A percentile compares a stretch with the other conserved stretches of the same genome.
Evolutionary conservation across 345 rosid species (phyloP).

Genomic region (Abelmoschus esculentus): DNA sequence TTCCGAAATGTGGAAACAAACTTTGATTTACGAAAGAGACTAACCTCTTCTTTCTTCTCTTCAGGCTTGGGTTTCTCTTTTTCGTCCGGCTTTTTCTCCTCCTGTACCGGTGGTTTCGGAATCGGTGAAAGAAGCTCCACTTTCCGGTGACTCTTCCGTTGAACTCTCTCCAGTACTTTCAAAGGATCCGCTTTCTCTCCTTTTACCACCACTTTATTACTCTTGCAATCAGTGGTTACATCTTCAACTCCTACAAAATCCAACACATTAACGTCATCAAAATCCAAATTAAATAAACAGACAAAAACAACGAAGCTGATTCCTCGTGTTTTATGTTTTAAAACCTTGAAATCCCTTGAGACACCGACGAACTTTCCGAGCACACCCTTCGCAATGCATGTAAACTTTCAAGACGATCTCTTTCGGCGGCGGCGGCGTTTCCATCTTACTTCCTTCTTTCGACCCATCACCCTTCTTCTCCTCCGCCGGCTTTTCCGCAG

Average conservation of each 20-base stretch:
- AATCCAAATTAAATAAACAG: background rate
- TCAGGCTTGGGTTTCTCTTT: constrained; percentile 51
- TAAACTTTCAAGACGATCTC: constrained; percentile 68
- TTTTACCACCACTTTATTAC: constrained; percentile 74
- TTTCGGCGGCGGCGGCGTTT: constrained; percentile 42
- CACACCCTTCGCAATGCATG: constrained; percentile 99
- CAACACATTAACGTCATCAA: background rate
- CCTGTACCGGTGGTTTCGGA: constrained; percentile 58
- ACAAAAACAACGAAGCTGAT: background rate
- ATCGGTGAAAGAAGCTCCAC: constrained; percentile 87
- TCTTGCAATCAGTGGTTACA: constrained; percentile 71
- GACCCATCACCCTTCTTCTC: constrained; percentile 30
- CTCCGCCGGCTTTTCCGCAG: constrained; percentile 25
- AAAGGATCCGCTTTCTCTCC: constrained; percentile 92
- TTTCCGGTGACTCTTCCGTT: constrained; percentile 70
- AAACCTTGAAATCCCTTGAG: constrained; percentile 85
- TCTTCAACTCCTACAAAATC: constrained; percentile 65
- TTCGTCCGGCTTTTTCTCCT: constrained; percentile 54
- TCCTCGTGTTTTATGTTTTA: background rate
- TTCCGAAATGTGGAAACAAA: background rate
- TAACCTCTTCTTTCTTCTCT: constrained; percentile 72
- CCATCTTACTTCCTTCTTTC: constrained; percentile 37
- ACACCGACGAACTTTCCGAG: constrained; percentile 67
- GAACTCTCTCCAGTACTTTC: constrained; percentile 68
- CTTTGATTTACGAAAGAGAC: too few relatives aligned